Evolutionary conservation across 148 eudicot genomes (phyloP).

Genomic region (Fagopyrum tataricum): DNA sequence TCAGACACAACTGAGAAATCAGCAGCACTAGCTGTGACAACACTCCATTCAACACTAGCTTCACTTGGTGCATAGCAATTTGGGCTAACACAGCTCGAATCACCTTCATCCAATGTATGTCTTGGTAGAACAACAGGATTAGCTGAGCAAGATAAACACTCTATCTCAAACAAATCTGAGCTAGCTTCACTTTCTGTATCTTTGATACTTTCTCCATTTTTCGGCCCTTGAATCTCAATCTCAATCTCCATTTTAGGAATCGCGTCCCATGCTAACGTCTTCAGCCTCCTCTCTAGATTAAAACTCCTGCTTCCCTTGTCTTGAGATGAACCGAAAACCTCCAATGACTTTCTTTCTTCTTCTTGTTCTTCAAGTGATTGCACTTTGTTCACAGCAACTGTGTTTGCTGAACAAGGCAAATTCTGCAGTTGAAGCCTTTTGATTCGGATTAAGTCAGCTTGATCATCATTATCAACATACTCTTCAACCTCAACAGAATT

Average conservation of each 20-base stretch:
- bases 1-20: slow-evolving; percentile 48
- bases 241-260: slow-evolving; percentile 26
- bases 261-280: slow-evolving; percentile 37
- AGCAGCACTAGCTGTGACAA: slow-evolving; percentile 71
- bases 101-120: slow-evolving; percentile 19
- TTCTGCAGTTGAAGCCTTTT: slow-evolving; percentile 13
- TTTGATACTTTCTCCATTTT: slow-evolving; percentile 17
- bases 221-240: slow-evolving; percentile 12
- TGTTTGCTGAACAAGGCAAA: slow-evolving; percentile 18
- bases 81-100: slow-evolving; percentile 27
- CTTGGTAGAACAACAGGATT: slow-evolving; percentile 26
- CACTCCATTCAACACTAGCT: slow-evolving; percentile 84
- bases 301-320: slow-evolving; percentile 16
- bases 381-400: slow-evolving; percentile 10
- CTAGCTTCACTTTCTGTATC: slow-evolving; percentile 52
- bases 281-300: slow-evolving; percentile 29
- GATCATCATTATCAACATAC: neutral
- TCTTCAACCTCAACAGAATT: slow-evolving; percentile 38
- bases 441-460: neutral
- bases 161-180: slow-evolving; percentile 65
- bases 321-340: slow-evolving; percentile 32
- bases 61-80: slow-evolving; percentile 71
- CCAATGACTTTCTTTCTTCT: slow-evolving; percentile 29
- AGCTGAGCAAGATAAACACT: slow-evolving; percentile 36
- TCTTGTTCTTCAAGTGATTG: slow-evolving; percentile 15